These are phyloP conservation scores for Lentinula detonsa DNA, from an alignment of 768 basidiomycete species.

Conservation along the genomic window DNA sequence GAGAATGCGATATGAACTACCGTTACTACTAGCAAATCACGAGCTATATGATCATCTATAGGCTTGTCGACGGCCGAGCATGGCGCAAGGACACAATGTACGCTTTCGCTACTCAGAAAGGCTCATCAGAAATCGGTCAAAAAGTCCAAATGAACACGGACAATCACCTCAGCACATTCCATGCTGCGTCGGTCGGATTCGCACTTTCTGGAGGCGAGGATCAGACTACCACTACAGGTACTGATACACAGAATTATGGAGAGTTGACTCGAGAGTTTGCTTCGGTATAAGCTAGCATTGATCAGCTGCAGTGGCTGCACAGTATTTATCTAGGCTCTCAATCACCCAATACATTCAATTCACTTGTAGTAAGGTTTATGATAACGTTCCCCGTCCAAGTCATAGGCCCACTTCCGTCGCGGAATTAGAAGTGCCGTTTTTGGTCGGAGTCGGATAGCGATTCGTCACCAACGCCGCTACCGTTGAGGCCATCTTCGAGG, in stretches of 20 bases:
- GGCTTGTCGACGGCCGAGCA: slow-evolving; percentile 33
- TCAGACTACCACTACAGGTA: background rate
- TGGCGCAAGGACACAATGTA: slow-evolving; percentile 24
- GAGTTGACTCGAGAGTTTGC: background rate
- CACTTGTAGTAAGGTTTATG: too few species aligned
- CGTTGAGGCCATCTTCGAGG: background rate
- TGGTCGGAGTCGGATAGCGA: too few species aligned
- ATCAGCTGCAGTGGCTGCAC: too few species aligned
- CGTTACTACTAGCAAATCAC: slow-evolving; percentile 22
- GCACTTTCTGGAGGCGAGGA: background rate
- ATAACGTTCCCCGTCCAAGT: too few species aligned
- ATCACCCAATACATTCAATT: too few species aligned
- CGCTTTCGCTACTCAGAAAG: background rate
- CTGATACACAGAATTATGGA: background rate
- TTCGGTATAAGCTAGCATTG: too few species aligned
- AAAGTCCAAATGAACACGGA: background rate
- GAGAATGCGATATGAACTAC: background rate
- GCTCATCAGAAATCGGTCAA: background rate
- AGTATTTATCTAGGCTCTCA: too few species aligned
- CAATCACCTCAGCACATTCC: slow-evolving; percentile 5
- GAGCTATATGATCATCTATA: slow-evolving; percentile 35
- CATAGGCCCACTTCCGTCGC: too few species aligned
- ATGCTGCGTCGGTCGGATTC: slow-evolving; percentile 1
- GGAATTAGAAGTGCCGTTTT: too few species aligned
- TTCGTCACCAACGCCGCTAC: too few species aligned